These are phyloP conservation scores for Meyerozyma guilliermondii DNA, from an alignment of 1,139 yeast genomes.

Conservation along the genomic window DNA sequence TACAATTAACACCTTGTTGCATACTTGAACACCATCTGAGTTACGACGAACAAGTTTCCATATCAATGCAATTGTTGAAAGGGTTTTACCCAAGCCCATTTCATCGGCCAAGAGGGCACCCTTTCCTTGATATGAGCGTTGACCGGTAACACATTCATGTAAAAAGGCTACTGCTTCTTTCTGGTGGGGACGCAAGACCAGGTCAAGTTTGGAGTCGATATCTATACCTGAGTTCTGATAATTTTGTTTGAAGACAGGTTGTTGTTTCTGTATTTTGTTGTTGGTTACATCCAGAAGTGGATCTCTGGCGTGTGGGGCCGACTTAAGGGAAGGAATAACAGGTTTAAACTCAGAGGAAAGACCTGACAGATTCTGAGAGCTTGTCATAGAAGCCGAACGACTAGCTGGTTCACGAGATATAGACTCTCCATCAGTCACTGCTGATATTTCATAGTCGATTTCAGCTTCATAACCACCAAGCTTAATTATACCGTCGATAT, in stretches of 20 bases:
- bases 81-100: conserved; percentile 95
- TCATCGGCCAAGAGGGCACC: conserved; percentile 94
- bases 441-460: conserved; percentile 38
- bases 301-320: not conserved
- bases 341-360: not conserved
- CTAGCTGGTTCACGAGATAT: not conserved
- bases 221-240: not conserved
- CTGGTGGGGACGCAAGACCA: conserved; percentile 72
- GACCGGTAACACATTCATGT: conserved; percentile 78
- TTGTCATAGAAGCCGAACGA: too few relatives aligned
- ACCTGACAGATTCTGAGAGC: too few relatives aligned
- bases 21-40: conserved; percentile 35
- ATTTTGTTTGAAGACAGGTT: not conserved
- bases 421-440: not conserved
- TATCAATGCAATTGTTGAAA: conserved; percentile 75
- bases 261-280: not conserved
- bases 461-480: conserved; percentile 53
- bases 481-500: conserved; percentile 38
- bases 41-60: conserved; percentile 66
- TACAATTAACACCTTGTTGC: conserved; percentile 64
- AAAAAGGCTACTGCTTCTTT: conserved; percentile 75
- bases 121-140: conserved; percentile 33
- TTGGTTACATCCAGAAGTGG: not conserved
- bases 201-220: not conserved
- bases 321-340: not conserved